These are phyloP conservation scores for Pleurotus ostreatus DNA, from an alignment of 768 basidiomycete species.

Conservation along the genomic window DNA sequence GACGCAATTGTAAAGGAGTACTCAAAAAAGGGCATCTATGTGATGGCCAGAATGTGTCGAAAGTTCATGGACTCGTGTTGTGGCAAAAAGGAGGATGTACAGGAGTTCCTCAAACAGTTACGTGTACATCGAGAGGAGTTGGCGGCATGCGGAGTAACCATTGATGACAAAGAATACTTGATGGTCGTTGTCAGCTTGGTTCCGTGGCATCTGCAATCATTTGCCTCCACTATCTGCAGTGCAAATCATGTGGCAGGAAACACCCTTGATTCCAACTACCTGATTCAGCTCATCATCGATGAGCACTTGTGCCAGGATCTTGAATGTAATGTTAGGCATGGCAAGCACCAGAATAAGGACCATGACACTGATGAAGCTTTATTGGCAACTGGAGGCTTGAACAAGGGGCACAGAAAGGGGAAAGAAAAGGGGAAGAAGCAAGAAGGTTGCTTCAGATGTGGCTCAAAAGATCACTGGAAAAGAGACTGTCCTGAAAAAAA, in stretches of 20 bases:
- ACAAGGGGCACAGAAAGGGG: not conserved
- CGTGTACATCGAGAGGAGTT: not conserved
- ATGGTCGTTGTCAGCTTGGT: constrained; percentile 5
- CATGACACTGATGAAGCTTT: not conserved
- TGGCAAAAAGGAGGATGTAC: constrained; percentile 4
- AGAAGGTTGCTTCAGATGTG: constrained; percentile 14
- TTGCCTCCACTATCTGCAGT: not conserved
- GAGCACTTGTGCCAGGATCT: not conserved
- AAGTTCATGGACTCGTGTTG: not conserved
- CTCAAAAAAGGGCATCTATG: not conserved
- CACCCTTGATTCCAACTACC: too few species aligned
- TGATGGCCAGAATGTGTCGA: not conserved
- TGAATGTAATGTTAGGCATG: too few species aligned
- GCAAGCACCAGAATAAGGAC: not conserved
- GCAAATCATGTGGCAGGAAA: too few species aligned
- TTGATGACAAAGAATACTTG: constrained; percentile 9
- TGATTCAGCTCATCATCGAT: not conserved
- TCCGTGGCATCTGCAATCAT: not conserved
- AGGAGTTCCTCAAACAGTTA: constrained; percentile 9
- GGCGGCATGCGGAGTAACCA: not conserved
- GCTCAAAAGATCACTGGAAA: too few species aligned
- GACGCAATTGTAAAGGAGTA: not conserved
- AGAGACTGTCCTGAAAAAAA: too few species aligned
- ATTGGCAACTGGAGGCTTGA: not conserved
- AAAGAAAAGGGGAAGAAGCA: not conserved